Evolutionary conservation across 305 asterid genomes (phyloP).

Genomic region (Fraxinus paxiana): DNA sequence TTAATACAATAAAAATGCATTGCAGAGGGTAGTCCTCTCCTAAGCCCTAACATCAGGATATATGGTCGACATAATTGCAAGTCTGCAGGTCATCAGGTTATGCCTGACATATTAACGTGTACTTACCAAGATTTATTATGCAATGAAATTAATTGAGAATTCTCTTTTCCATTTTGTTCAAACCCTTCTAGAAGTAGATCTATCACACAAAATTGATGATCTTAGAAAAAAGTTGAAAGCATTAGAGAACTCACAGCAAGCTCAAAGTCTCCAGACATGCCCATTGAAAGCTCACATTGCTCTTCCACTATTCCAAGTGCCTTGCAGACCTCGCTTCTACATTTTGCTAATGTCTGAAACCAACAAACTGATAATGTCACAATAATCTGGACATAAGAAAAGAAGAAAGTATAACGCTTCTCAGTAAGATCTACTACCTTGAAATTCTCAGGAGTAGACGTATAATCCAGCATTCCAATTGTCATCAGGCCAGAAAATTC

Average conservation of each 20-base stretch:
- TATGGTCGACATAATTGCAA: not conserved
- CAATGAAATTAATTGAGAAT: not conserved
- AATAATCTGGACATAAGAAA: constrained; percentile 6
- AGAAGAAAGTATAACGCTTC: not conserved
- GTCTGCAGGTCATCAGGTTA: not conserved
- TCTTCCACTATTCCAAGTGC: constrained; percentile 68
- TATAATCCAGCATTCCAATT: constrained; percentile 92
- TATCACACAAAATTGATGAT: not conserved
- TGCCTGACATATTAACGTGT: not conserved
- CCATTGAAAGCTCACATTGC: constrained; percentile 85
- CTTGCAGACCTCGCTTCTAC: constrained; percentile 75
- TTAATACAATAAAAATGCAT: not conserved
- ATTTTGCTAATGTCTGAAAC: constrained; percentile 66
- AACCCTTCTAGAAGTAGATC: not conserved
- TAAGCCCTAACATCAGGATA: not conserved
- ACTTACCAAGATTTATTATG: not conserved
- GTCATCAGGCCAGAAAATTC: constrained; percentile 90
- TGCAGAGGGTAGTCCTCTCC: not conserved
- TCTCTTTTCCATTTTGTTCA: not conserved
- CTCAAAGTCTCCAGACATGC: constrained; percentile 97
- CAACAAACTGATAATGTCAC: constrained; percentile 23
- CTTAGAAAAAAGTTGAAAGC: not conserved
- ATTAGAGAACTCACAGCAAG: constrained; percentile 67
- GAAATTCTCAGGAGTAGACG: constrained; percentile 92
- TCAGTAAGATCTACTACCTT: constrained; percentile 45